Percentiles rank a stretch among this genome's conserved stretches.
Conservation (phyloP, 2,329 filamentous ascomycete species). For the Canariomyces notabilis region DNA sequence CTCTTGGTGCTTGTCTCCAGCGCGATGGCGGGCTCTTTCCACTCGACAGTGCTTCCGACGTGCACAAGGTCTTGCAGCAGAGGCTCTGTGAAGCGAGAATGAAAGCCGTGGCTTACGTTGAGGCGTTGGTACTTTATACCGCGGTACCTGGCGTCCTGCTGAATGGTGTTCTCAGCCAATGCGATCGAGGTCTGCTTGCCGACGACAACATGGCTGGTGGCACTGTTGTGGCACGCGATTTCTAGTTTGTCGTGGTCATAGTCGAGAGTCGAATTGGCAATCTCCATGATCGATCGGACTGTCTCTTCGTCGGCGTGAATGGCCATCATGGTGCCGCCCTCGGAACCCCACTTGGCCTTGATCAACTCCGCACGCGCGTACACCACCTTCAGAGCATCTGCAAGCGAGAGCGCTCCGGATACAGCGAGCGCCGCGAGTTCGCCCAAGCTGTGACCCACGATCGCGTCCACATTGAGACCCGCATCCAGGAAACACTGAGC, state of each 20-base stretch:
- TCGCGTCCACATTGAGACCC: constrained; percentile 26
- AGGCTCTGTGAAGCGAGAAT: background rate
- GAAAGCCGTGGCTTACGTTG: constrained; percentile 6
- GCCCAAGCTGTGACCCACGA: constrained; percentile 40
- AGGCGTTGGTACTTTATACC: background rate
- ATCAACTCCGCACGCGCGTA: constrained; percentile 29
- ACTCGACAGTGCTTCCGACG: background rate
- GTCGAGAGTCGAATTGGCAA: background rate
- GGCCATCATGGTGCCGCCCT: constrained; percentile 37
- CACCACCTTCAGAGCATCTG: constrained; percentile 30
- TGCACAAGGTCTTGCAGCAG: background rate
- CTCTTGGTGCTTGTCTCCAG: background rate
- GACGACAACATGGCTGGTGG: background rate
- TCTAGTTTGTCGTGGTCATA: too few relatives aligned
- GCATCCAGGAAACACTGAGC: constrained; percentile 34
- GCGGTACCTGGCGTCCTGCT: background rate
- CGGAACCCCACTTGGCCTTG: constrained; percentile 31
- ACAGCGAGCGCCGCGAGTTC: constrained; percentile 38
- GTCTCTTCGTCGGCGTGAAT: constrained; percentile 9
- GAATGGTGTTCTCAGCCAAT: constrained; percentile 1
- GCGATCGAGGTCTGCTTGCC: background rate
- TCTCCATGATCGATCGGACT: too few relatives aligned
- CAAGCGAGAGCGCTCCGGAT: constrained; percentile 28
- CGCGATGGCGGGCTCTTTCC: background rate
- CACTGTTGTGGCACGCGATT: background rate